Evolutionary conservation across 306 rosid species (phyloP).

Genomic region (Prunus persica): DNA sequence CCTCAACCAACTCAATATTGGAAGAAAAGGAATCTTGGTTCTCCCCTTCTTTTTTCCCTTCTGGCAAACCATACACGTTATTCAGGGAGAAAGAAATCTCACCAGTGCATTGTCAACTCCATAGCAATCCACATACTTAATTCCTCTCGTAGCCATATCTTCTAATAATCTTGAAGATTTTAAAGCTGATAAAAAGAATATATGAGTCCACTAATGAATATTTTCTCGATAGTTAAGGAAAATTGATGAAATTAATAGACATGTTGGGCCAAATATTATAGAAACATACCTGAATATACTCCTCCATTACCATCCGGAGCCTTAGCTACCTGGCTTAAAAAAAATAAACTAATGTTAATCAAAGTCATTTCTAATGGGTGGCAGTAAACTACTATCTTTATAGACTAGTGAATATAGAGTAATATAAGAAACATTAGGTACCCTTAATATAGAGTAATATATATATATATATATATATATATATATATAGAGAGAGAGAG

Average conservation of each 20-base stretch:
- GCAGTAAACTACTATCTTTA: conserved; percentile 19
- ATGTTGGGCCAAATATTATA: neutral
- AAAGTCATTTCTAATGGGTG: neutral
- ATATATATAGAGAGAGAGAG: too few species aligned
- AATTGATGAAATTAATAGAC: conserved; percentile 1
- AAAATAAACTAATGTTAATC: conserved; percentile 28
- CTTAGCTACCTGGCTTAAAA: conserved; percentile 79
- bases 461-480: too few species aligned
- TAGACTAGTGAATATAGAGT: conserved; percentile 23
- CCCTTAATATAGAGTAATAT: conserved; percentile 1
- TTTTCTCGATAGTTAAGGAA: conserved; percentile 13
- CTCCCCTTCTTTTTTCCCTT: neutral
- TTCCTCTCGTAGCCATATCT: conserved; percentile 88
- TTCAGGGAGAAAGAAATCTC: conserved; percentile 27
- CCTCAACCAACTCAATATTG: conserved; percentile 9
- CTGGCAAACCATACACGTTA: neutral
- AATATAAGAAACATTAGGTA: too few species aligned
- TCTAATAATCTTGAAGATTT: conserved; percentile 73
- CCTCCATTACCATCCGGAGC: conserved; percentile 99
- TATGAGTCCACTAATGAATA: conserved; percentile 8
- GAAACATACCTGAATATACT: conserved; percentile 71
- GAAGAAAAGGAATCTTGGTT: neutral
- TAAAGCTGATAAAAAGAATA: conserved; percentile 54
- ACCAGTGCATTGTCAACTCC: conserved; percentile 98
- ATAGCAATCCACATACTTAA: conserved; percentile 90